A percentile compares a stretch with the other conserved stretches of the same genome.
Conservation (phyloP, 1,139 yeast genomes). For the Pichia sp. region DNA sequence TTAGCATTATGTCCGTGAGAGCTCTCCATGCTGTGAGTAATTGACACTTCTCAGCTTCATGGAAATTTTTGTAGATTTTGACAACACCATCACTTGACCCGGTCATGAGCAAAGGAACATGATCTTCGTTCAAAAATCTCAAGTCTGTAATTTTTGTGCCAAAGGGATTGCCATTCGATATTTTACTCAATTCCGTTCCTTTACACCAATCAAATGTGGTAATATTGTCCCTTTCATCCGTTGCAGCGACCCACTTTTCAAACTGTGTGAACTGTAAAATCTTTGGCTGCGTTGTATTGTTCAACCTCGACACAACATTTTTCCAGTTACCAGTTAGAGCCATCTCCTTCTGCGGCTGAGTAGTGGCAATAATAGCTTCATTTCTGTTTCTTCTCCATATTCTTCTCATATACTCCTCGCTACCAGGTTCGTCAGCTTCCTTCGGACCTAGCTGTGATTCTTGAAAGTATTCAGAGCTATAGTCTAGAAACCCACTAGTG, state of each 20-base stretch:
- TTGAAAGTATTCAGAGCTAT: conserved; percentile 87
- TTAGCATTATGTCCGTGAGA: conserved; percentile 72
- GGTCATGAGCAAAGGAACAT: conserved; percentile 72
- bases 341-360: conserved; percentile 83
- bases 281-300: conserved; percentile 77
- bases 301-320: conserved; percentile 53
- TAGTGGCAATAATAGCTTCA: conserved; percentile 77
- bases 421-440: conserved; percentile 91
- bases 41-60: conserved; percentile 50
- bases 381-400: conserved; percentile 89
- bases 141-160: conserved; percentile 87
- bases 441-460: conserved; percentile 91
- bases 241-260: conserved; percentile 75
- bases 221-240: conserved; percentile 81
- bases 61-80: conserved; percentile 76
- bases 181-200: conserved; percentile 53
- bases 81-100: conserved; percentile 95
- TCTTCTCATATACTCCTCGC: conserved; percentile 75
- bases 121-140: conserved; percentile 88
- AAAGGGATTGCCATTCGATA: conserved; percentile 79
- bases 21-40: conserved; percentile 92
- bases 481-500: conserved; percentile 78
- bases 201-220: conserved; percentile 88
- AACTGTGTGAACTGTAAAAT: conserved; percentile 81
- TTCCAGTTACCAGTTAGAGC: conserved; percentile 88